Base-by-base conservation (phyloP, 1,139 yeast genomes). In the Hyphopichia wangnamkhiaoensis region DNA sequence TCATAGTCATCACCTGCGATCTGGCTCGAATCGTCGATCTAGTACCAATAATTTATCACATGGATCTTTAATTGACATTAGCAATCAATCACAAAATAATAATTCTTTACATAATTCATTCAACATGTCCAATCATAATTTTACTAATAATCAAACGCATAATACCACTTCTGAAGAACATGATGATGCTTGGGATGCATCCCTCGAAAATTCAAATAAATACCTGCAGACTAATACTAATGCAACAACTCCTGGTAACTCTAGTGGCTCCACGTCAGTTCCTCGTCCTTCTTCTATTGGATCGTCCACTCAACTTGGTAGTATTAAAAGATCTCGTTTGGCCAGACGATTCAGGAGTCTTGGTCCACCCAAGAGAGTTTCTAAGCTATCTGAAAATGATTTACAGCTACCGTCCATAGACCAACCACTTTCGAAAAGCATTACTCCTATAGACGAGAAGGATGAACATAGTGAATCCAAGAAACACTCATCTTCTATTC, bases 281-380 rank as follows among this genome's bases (percentile, higher is more conserved):
- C 23, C 20, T 7, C 4, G 31, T 5, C 35, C 31, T 7, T n/a
- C 19, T 17, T 25, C 35, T 3, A 9, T 23, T 21, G 30, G 33
- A 3, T 32, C 34, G 3, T 32, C 33, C 8, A 19, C 16, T 5
- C 34, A 21, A 13, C 14, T 19, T 15, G 34, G 34, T 6, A 32
- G 34, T 13, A 42, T 61, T 13, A 61, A 62, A 46, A 46, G 62
- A 37, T 52, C 54, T 39, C 45, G 65, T 32, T 63, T 71, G 2
- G 53, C 63, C 2, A 50, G 72, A 44, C 47, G 69, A 37, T 65
- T 68, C 40, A 70, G 72, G 5, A 61, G 57, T 43, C 48, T 71
- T 37, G 77, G 76, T 0, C 73, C 72, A 3, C 75, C 75, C 1
- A 60, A 66, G 46, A 50, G 74, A 31, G 68, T 68, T 3, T 50